phyloP scores from a whole-genome alignment of 257 asterid species.

The Striga asiatica region DNA sequence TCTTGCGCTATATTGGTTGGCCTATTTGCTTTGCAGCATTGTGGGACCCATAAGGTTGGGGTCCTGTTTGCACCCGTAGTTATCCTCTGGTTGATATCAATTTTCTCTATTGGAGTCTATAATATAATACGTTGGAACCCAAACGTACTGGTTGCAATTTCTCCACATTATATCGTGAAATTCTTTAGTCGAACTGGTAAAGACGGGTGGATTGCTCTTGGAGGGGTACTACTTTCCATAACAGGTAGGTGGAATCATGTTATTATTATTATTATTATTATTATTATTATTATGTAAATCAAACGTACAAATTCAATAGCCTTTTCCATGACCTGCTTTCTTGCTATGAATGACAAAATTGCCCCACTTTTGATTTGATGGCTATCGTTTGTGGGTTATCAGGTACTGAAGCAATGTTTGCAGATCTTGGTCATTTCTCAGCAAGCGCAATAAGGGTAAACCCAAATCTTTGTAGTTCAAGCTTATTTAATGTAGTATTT shows the following conservation, averaged over 20 bases:
- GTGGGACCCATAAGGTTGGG: slow-evolving; percentile 86
- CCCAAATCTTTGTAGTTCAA: slow-evolving; percentile 11
- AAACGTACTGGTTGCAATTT: slow-evolving; percentile 58
- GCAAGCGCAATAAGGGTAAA: slow-evolving; percentile 67
- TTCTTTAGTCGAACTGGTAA: slow-evolving; percentile 65
- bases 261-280: too few relatives aligned
- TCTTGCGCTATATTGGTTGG: slow-evolving; percentile 77
- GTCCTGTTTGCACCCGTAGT: slow-evolving; percentile 88
- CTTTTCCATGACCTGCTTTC: neutral
- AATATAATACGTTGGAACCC: slow-evolving; percentile 76
- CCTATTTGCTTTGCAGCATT: slow-evolving; percentile 89
- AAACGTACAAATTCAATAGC: neutral
- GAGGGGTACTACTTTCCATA: slow-evolving; percentile 81
- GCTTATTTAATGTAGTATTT: too few relatives aligned
- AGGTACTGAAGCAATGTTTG: slow-evolving; percentile 99
- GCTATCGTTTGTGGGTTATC: slow-evolving; percentile 16
- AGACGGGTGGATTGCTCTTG: slow-evolving; percentile 91
- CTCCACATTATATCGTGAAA: slow-evolving; percentile 70
- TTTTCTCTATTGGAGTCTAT: slow-evolving; percentile 61
- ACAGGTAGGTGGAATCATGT: slow-evolving; percentile 38
- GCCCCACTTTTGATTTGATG: neutral
- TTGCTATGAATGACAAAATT: slow-evolving; percentile 7
- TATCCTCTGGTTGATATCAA: slow-evolving; percentile 72
- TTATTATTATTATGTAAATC: neutral
- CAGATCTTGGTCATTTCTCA: slow-evolving; percentile 95